phyloP scores from a whole-genome alignment of 352 stramenopile genomes.

The Globisporangium heterothallicum region DNA sequence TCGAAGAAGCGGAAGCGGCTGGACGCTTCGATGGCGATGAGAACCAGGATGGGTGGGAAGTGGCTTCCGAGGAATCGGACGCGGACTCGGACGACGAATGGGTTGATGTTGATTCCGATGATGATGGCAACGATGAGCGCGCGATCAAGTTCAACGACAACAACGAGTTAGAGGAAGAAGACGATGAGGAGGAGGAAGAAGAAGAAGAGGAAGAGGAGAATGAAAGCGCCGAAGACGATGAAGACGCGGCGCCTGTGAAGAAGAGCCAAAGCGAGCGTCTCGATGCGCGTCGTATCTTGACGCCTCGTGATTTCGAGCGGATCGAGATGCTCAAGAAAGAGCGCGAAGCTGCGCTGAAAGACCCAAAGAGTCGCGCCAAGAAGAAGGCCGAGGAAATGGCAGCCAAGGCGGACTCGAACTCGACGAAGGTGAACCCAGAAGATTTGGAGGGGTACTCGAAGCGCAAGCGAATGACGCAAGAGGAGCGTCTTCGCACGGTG shows the following conservation, averaged over 20 bases:
- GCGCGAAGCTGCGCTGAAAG: constrained; percentile 68
- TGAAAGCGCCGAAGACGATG: constrained; percentile 38
- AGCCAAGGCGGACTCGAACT: constrained; percentile 37
- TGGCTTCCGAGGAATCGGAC: constrained; percentile 63
- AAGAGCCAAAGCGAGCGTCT: constrained; percentile 72
- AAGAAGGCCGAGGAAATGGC: constrained; percentile 72
- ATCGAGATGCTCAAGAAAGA: constrained; percentile 90
- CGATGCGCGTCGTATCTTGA: constrained; percentile 84
- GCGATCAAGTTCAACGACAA: constrained; percentile 22
- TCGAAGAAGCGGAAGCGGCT: constrained; percentile 75
- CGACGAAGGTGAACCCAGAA: constrained; percentile 67
- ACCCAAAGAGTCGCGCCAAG: constrained; percentile 77
- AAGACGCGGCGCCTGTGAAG: constrained; percentile 26
- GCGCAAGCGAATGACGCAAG: constrained; percentile 85
- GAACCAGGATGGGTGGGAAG: constrained; percentile 78
- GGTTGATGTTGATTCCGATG: constrained; percentile 62
- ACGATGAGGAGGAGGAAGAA: constrained; percentile 42
- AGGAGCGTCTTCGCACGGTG: constrained; percentile 76
- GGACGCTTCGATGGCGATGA: constrained; percentile 79
- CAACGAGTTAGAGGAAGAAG: constrained; percentile 19
- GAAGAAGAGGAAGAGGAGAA: constrained; percentile 25
- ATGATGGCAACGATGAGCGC: constrained; percentile 19
- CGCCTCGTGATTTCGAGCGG: constrained; percentile 84
- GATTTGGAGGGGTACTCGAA: constrained; percentile 87
- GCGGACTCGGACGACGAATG: constrained; percentile 67